Conservation (phyloP, 257 asterid genomes). For the Anisodus tanguticus region DNA sequence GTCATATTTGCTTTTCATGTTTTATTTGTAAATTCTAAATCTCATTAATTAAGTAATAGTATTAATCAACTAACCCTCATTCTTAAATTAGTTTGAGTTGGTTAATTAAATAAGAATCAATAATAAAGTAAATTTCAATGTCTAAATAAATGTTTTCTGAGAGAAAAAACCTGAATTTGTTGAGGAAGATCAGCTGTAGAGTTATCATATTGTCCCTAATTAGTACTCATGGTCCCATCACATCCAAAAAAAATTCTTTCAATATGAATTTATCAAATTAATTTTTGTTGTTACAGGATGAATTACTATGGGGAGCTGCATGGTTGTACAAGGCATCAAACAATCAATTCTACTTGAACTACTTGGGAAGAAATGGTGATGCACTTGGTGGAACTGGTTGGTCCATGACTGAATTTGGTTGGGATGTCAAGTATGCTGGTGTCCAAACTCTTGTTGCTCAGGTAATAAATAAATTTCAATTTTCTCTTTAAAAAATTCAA, state of each 20-base stretch:
- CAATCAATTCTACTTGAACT: slow-evolving; percentile 65
- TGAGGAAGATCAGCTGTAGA: no score
- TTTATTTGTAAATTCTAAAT: neutral
- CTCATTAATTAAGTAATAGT: neutral
- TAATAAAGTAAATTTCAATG: no score
- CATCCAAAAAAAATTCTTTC: neutral
- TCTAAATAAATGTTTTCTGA: no score
- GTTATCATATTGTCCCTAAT: no score
- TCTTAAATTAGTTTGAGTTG: neutral
- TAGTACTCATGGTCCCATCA: no score
- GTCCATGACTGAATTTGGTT: slow-evolving; percentile 95
- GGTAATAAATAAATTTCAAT: slow-evolving; percentile 42
- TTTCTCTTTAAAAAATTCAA: neutral
- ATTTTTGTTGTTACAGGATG: slow-evolving; percentile 58
- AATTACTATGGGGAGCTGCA: slow-evolving; percentile 95
- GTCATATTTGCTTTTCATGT: neutral
- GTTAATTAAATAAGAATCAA: neutral
- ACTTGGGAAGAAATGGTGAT: slow-evolving; percentile 76
- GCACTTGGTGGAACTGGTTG: slow-evolving; percentile 96
- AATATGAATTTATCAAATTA: neutral
- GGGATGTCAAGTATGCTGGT: slow-evolving; percentile 99
- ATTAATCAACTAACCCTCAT: neutral
- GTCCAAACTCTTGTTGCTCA: slow-evolving; percentile 88
- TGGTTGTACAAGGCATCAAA: slow-evolving; percentile 94
- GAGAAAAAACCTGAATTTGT: no score